Evolutionary conservation across 2,329 filamentous ascomycete genomes (phyloP).

Genomic region (Gaeumannomyces sp.): DNA sequence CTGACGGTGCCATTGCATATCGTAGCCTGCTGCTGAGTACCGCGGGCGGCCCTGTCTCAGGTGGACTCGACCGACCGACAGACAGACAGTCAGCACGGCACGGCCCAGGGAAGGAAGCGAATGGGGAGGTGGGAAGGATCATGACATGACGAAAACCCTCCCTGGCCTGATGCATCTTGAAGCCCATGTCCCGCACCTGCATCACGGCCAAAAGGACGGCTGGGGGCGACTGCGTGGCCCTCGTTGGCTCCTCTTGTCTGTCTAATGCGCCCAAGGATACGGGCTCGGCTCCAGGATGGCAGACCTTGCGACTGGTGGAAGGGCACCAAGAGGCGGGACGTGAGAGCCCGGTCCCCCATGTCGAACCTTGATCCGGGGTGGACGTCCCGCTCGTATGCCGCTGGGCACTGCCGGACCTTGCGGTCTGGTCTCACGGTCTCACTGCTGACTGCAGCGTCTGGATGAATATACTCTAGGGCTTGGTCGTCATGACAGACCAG

Average conservation of each 20-base stretch:
- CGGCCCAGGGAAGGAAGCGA: background rate
- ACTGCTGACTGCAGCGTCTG: too few species aligned
- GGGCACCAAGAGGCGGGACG: too few species aligned
- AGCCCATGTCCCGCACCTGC: background rate
- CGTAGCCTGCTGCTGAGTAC: background rate
- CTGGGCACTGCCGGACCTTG: too few species aligned
- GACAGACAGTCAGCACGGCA: background rate
- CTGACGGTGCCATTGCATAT: background rate
- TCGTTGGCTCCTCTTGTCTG: background rate
- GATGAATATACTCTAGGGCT: too few species aligned
- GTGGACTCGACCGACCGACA: background rate
- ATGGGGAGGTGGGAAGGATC: background rate
- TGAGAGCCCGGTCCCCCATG: too few species aligned
- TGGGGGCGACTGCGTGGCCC: too few species aligned
- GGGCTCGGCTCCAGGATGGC: background rate
- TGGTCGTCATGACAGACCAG: too few species aligned
- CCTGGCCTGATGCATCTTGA: background rate
- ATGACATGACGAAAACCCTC: background rate
- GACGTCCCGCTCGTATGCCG: too few species aligned
- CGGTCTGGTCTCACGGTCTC: too few species aligned
- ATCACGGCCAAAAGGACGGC: background rate
- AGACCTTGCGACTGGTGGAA: background rate
- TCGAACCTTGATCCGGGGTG: too few species aligned
- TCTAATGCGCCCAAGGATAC: background rate
- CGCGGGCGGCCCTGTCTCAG: background rate